phyloP scores from a whole-genome alignment of 148 eudicot species.

The Amaranthus cruentus region DNA sequence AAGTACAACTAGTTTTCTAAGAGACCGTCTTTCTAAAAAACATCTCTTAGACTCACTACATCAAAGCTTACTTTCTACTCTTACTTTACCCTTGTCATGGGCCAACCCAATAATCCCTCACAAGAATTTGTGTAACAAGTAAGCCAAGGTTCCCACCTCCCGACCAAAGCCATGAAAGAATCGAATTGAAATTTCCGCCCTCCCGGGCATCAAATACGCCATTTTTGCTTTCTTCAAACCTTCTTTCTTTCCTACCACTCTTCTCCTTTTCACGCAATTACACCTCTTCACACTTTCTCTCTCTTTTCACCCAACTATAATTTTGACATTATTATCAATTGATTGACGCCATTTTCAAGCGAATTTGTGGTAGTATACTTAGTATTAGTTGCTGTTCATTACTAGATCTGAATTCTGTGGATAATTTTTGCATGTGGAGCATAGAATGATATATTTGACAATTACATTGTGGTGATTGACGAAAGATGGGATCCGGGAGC shows the following conservation, averaged over 20 bases:
- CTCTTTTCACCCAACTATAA: background rate
- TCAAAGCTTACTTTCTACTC: too few species aligned
- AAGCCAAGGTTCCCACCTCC: too few species aligned
- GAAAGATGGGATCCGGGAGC: slow-evolving; percentile 57
- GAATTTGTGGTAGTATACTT: background rate
- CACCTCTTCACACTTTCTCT: background rate
- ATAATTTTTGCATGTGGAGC: background rate
- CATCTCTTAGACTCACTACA: too few species aligned
- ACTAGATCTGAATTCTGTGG: background rate
- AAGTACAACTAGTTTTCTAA: too few species aligned
- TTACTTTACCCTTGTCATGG: too few species aligned
- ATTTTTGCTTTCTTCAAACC: slow-evolving; percentile 36
- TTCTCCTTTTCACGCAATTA: slow-evolving; percentile 26
- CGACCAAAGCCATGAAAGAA: background rate
- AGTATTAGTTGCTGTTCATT: background rate
- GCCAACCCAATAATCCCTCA: too few species aligned
- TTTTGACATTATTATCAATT: background rate
- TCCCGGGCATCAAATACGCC: slow-evolving; percentile 28
- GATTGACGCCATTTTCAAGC: background rate
- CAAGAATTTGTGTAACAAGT: too few species aligned
- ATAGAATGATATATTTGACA: background rate
- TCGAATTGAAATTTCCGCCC: slow-evolving; percentile 28
- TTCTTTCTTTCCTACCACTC: slow-evolving; percentile 29
- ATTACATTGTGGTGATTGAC: background rate
- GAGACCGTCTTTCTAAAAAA: too few species aligned